Conservation (phyloP, 106 monocot species). For the Xerophyta viscosa region DNA sequence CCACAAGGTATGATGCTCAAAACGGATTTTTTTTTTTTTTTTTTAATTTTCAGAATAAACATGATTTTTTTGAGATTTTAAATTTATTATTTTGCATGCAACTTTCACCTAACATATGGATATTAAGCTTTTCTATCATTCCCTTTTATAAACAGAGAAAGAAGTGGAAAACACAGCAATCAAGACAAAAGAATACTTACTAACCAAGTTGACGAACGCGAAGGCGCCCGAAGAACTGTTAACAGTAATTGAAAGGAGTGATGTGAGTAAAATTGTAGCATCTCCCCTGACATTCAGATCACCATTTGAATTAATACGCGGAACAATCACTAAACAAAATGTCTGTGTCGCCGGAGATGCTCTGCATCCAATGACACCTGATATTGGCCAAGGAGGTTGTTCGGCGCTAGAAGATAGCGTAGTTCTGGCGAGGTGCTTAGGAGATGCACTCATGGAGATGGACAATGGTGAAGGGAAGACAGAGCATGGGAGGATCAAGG, state of each 20-base stretch:
- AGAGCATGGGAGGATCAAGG: slow-evolving; percentile 24
- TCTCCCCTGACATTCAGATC: slow-evolving; percentile 41
- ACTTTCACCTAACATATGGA: neutral
- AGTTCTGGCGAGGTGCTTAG: slow-evolving; percentile 55
- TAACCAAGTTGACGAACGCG: slow-evolving; percentile 19
- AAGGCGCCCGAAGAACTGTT: slow-evolving; percentile 28
- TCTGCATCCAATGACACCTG: slow-evolving; percentile 82
- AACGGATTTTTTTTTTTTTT: neutral
- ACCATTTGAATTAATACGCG: slow-evolving; percentile 39
- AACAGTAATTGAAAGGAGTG: slow-evolving; percentile 34
- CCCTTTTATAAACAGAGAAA: slow-evolving; percentile 14
- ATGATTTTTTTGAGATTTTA: neutral
- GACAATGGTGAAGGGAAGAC: neutral
- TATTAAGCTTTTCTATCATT: neutral
- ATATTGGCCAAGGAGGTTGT: slow-evolving; percentile 73
- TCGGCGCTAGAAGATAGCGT: slow-evolving; percentile 64
- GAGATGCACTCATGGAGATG: slow-evolving; percentile 14
- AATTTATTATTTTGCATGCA: no score
- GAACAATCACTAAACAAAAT: slow-evolving; percentile 29
- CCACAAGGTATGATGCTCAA: slow-evolving; percentile 16
- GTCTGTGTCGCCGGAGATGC: slow-evolving; percentile 74
- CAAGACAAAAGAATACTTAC: slow-evolving; percentile 24
- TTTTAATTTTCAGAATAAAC: neutral
- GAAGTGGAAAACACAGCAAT: slow-evolving; percentile 20
- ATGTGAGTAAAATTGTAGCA: slow-evolving; percentile 31